These are phyloP conservation scores for Cryptosporidium sp. DNA, from an alignment of 169 alveolate species.

Conservation along the genomic window DNA sequence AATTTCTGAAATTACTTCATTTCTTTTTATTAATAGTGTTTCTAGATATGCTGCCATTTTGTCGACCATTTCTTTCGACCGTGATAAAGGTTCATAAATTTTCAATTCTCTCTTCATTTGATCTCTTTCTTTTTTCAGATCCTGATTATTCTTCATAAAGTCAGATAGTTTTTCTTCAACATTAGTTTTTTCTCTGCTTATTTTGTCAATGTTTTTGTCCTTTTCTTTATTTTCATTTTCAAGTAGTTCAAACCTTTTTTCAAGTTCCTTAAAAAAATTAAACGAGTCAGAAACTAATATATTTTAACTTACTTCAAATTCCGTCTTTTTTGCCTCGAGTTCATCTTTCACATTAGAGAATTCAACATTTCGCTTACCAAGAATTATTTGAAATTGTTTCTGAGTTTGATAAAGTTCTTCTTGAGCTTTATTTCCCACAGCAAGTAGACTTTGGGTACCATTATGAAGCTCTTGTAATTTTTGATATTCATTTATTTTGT, in stretches of 20 bases:
- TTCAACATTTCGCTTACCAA: slow-evolving; percentile 57
- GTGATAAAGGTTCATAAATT: slow-evolving; percentile 51
- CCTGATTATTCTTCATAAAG: slow-evolving; percentile 23
- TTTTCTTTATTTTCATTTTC: slow-evolving; percentile 25
- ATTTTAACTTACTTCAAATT: slow-evolving; percentile 45
- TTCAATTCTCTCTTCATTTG: slow-evolving; percentile 36
- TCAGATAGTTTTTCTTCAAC: slow-evolving; percentile 13
- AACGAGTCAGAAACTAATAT: not conserved
- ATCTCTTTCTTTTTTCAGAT: slow-evolving; percentile 46
- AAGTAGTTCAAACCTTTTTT: slow-evolving; percentile 37
- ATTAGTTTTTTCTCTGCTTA: slow-evolving; percentile 1
- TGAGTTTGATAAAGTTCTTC: slow-evolving; percentile 75
- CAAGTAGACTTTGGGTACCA: slow-evolving; percentile 61
- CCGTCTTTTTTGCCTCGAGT: slow-evolving; percentile 29
- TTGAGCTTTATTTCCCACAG: slow-evolving; percentile 68
- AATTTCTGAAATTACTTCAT: slow-evolving; percentile 51
- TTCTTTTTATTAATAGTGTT: slow-evolving; percentile 50
- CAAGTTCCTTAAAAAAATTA: slow-evolving; percentile 37
- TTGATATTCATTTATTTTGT: slow-evolving; percentile 60
- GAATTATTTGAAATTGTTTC: slow-evolving; percentile 64
- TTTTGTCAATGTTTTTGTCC: slow-evolving; percentile 2
- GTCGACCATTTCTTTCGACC: slow-evolving; percentile 68
- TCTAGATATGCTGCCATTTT: slow-evolving; percentile 68
- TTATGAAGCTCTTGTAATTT: slow-evolving; percentile 64
- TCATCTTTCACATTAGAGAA: slow-evolving; percentile 58